Evolutionary conservation across 2,329 filamentous ascomycete species (phyloP).

Genomic region (Diaporthe ilicicola): DNA sequence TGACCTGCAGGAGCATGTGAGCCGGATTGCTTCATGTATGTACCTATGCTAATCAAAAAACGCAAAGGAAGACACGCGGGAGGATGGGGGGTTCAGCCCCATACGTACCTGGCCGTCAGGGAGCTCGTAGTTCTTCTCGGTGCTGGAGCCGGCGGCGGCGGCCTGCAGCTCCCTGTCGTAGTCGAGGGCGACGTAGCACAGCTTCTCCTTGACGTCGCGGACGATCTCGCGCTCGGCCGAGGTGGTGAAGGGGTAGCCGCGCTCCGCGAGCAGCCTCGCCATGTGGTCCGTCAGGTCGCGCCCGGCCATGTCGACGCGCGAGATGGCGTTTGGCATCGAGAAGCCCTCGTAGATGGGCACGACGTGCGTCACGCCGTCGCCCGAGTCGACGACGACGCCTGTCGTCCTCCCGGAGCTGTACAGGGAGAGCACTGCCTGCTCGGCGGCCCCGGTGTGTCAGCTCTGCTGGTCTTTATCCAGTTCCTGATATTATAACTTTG

Average conservation of each 20-base stretch:
- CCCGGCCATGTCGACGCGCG: constrained; percentile 99
- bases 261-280: constrained; percentile 99
- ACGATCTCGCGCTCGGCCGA: constrained; percentile 74
- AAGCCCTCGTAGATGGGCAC: constrained; percentile 99
- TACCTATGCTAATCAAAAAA: no score
- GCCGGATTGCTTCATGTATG: not conserved
- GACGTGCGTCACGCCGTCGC: constrained; percentile 99
- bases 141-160: constrained; percentile 95
- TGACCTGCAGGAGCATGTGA: constrained; percentile 64
- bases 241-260: constrained; percentile 99
- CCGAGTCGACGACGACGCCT: constrained; percentile 99
- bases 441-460: not conserved
- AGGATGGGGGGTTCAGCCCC: no score
- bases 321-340: constrained; percentile 99
- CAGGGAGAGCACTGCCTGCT: constrained; percentile 88
- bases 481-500: no score
- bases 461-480: not conserved
- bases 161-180: constrained; percentile 99
- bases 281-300: constrained; percentile 99
- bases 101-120: constrained; percentile 83
- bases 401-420: constrained; percentile 99
- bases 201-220: constrained; percentile 97
- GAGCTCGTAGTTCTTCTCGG: constrained; percentile 99
- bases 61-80: no score
- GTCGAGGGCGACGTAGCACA: constrained; percentile 99